Percentiles rank a stretch among this genome's conserved stretches.
phyloP scores from a whole-genome alignment of 2,329 filamentous ascomycete species.

The Macrophomina pseudophaseolina region DNA sequence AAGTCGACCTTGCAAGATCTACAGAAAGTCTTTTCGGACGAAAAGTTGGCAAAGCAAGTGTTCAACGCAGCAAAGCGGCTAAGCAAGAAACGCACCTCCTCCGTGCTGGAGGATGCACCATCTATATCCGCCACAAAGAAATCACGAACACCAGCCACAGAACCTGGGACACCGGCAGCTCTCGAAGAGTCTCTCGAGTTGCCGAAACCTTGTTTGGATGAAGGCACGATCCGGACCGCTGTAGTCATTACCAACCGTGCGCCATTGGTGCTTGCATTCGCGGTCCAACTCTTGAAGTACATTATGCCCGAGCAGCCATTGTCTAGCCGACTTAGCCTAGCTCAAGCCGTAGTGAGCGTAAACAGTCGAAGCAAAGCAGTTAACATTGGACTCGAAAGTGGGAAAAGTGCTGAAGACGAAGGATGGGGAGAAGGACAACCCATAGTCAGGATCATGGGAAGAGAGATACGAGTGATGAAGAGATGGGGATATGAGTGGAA shows the following conservation, averaged over 20 bases:
- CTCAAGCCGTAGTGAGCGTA: slow-evolving; percentile 81
- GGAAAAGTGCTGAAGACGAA: slow-evolving; percentile 69
- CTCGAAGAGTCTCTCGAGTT: slow-evolving; percentile 68
- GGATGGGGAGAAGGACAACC: slow-evolving; percentile 79
- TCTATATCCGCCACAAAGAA: slow-evolving; percentile 46
- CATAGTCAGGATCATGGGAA: slow-evolving; percentile 71
- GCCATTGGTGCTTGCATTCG: slow-evolving; percentile 81
- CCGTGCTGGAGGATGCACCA: slow-evolving; percentile 37
- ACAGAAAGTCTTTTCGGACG: slow-evolving; percentile 53
- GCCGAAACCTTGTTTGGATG: slow-evolving; percentile 59
- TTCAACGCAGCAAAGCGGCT: slow-evolving; percentile 62
- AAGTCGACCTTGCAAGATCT: slow-evolving; percentile 53
- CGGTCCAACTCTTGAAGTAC: slow-evolving; percentile 72
- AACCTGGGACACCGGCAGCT: slow-evolving; percentile 55
- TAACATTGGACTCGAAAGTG: slow-evolving; percentile 72
- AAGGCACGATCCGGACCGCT: slow-evolving; percentile 63
- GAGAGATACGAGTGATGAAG: slow-evolving; percentile 76
- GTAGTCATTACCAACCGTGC: slow-evolving; percentile 77
- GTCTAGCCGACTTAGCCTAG: slow-evolving; percentile 82
- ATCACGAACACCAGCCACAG: slow-evolving; percentile 36
- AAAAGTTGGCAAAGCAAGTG: slow-evolving; percentile 62
- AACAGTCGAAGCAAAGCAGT: slow-evolving; percentile 80
- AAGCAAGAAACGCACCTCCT: slow-evolving; percentile 58
- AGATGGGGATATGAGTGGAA: slow-evolving; percentile 73
- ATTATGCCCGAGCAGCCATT: slow-evolving; percentile 86